Evolutionary conservation across 1,139 yeast species (phyloP), one percentile per base, ranked within the genome.

Genomic region (Suhomyces terraborum): DNA sequence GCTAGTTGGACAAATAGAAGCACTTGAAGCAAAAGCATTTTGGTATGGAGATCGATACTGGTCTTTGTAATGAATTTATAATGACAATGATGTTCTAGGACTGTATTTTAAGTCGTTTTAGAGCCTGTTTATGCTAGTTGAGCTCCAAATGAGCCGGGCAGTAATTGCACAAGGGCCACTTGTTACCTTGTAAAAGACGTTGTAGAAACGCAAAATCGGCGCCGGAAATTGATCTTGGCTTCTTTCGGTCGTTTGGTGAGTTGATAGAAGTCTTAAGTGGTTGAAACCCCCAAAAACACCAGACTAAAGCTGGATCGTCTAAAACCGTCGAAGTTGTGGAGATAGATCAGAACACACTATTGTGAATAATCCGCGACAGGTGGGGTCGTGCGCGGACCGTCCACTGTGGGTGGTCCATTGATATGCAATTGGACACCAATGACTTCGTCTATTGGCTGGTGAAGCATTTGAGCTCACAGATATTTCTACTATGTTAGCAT

Each of bases 1-100:
- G 40, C 49, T n/a, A 48, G 28, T 28, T 37, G 40, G 22, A 41
- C 36, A 17, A 36, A 36, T 4, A 46, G 10, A 12, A 49, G 32
- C 9, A 40, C 13, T 13, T 33, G 17, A 9, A 35, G 12, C 6
- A 34, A n/a, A 26, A 34, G 22, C 34, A 40, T 29, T n/a, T n/a
- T 4, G 18, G 13, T 6, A 26, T 4, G 29, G 29, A 9, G n/a
- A n/a, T n/a, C n/a, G n/a, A n/a, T n/a, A n/a, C n/a, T n/a, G n/a
- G n/a, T n/a, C n/a, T n/a, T n/a, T n/a, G n/a, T n/a, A n/a, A n/a
- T n/a, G n/a, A n/a, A n/a, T n/a, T n/a, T n/a, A n/a, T n/a, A n/a
- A n/a, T n/a, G n/a, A n/a, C n/a, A n/a, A n/a, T n/a, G n/a, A n/a
- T n/a, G n/a, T n/a, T n/a, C n/a, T n/a, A n/a, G n/a, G n/a, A n/a